Evolutionary conservation across 225 moss, liverwort and hornwort genomes (phyloP).

Genomic region (Polytrichum formosum): DNA sequence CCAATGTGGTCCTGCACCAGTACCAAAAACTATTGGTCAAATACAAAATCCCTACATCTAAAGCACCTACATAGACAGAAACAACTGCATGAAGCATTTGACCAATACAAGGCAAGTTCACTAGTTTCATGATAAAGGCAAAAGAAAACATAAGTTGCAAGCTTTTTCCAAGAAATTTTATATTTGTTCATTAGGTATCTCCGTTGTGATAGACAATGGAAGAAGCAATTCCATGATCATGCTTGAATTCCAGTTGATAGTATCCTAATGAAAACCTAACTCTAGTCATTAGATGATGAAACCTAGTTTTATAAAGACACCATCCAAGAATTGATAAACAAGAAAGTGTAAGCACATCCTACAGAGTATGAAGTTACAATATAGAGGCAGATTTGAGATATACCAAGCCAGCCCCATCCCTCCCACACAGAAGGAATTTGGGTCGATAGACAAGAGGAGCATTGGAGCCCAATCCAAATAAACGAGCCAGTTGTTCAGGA

Average conservation of each 20-base stretch:
- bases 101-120: no score
- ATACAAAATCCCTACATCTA: constrained; percentile 1
- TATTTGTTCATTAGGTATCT: no score
- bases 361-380: neutral
- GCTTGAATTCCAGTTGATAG: no score
- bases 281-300: no score
- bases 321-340: no score
- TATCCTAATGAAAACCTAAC: no score
- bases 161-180: no score
- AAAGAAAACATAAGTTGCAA: neutral
- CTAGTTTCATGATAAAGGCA: neutral
- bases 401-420: constrained; percentile 79
- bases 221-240: no score
- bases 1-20: constrained; percentile 63
- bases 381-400: neutral
- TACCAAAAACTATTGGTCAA: neutral
- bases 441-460: constrained; percentile 59
- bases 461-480: constrained; percentile 51
- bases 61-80: neutral
- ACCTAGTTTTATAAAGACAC: no score
- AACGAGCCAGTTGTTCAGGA: constrained; percentile 65
- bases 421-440: constrained; percentile 60
- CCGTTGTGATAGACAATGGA: no score
- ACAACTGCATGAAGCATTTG: no score
- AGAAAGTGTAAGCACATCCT: neutral